phyloP scores from a whole-genome alignment of 768 basidiomycete species.

The Tubosaeta sp. region DNA sequence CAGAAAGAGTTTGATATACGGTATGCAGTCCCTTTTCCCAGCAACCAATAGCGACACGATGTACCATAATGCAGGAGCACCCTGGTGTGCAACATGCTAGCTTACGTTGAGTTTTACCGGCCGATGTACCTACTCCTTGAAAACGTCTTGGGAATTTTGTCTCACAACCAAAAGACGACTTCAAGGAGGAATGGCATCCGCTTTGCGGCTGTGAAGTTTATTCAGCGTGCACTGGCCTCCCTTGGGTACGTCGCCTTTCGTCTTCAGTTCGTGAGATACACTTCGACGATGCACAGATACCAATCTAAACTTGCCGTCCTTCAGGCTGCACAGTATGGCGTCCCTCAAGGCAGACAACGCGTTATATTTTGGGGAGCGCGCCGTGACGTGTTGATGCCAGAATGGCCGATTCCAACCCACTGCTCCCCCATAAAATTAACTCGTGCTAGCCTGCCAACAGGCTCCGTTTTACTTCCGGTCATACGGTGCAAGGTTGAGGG shows the following conservation, averaged over 20 bases:
- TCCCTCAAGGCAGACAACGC: slow-evolving; percentile 62
- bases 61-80: slow-evolving; percentile 41
- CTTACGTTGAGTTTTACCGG: slow-evolving; percentile 60
- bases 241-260: slow-evolving; percentile 51
- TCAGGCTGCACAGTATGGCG: slow-evolving; percentile 69
- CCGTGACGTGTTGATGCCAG: slow-evolving; percentile 51
- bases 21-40: slow-evolving; percentile 26
- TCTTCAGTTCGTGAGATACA: not conserved
- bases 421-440: slow-evolving; percentile 35
- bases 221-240: slow-evolving; percentile 52
- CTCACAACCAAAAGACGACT: slow-evolving; percentile 43
- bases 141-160: slow-evolving; percentile 64
- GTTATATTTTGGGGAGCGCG: slow-evolving; percentile 69
- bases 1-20: slow-evolving; percentile 60
- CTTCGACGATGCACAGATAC: slow-evolving; percentile 34
- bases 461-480: slow-evolving; percentile 37
- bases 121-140: slow-evolving; percentile 66
- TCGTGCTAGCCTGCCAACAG: slow-evolving; percentile 41
- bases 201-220: slow-evolving; percentile 63
- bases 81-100: slow-evolving; percentile 66
- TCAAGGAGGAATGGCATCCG: slow-evolving; percentile 37
- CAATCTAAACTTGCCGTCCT: slow-evolving; percentile 63
- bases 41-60: not conserved
- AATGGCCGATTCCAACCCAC: slow-evolving; percentile 64
- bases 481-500: slow-evolving; percentile 39